phyloP scores from a whole-genome alignment of 2,329 filamentous ascomycete species.

The Tolypocladium amazonense region DNA sequence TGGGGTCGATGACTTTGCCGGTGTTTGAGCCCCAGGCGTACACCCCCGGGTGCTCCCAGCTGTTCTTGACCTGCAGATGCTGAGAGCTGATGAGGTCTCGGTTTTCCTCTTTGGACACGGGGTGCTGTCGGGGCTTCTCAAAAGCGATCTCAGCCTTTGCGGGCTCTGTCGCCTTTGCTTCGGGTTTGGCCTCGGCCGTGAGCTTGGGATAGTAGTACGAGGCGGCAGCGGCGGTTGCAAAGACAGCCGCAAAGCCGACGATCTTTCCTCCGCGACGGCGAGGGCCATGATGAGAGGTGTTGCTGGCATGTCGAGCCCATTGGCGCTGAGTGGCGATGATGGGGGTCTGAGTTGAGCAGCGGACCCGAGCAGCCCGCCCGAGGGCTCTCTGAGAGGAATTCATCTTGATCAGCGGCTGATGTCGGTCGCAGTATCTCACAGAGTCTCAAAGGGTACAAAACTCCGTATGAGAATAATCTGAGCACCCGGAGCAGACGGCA shows the following conservation, averaged over 20 bases:
- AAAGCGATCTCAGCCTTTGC: constrained; percentile 49
- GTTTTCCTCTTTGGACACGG: constrained; percentile 57
- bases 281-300: constrained; percentile 6
- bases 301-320: constrained; percentile 19
- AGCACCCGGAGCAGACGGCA: not conserved
- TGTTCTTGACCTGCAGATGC: constrained; percentile 77
- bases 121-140: constrained; percentile 51
- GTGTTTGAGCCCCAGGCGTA: constrained; percentile 90
- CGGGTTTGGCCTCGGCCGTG: constrained; percentile 10
- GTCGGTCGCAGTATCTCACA: not conserved
- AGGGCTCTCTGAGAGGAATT: constrained; percentile 18
- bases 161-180: constrained; percentile 7
- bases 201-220: constrained; percentile 27
- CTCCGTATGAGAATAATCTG: not conserved
- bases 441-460: not conserved
- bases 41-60: constrained; percentile 73
- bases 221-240: constrained; percentile 27
- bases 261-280: constrained; percentile 16
- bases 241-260: constrained; percentile 19
- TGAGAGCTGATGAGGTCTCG: constrained; percentile 72
- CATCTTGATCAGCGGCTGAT: constrained; percentile 11
- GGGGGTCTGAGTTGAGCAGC: constrained; percentile 11
- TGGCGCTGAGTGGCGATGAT: constrained; percentile 13
- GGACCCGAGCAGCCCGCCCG: constrained; percentile 14
- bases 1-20: constrained; percentile 75